Evolutionary conservation across 1,139 yeast species (phyloP).

Genomic region (Yamadazyma triangularis): DNA sequence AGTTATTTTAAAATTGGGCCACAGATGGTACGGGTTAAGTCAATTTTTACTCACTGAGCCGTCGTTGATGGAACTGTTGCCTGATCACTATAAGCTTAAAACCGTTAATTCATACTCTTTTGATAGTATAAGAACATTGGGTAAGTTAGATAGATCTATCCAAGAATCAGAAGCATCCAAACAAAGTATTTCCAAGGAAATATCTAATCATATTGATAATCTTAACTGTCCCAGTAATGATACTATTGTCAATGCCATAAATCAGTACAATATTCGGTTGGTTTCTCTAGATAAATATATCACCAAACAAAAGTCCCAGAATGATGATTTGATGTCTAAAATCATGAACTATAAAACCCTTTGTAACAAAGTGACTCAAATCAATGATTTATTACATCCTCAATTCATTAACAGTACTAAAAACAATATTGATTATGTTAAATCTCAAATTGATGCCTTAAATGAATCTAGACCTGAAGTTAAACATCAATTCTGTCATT

Average conservation of each 20-base stretch:
- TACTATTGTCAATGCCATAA: slow-evolving; percentile 10
- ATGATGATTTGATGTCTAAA: slow-evolving; percentile 23
- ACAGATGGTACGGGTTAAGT: slow-evolving; percentile 18
- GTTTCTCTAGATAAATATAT: slow-evolving; percentile 14
- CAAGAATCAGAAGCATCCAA: slow-evolving; percentile 25
- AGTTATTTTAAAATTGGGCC: slow-evolving; percentile 21
- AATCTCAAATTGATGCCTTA: slow-evolving; percentile 27
- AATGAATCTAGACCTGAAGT: slow-evolving; percentile 24
- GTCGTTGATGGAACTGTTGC: not conserved
- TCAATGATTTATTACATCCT: slow-evolving; percentile 16
- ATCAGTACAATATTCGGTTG: slow-evolving; percentile 9
- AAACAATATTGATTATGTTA: slow-evolving; percentile 24
- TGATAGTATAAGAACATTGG: slow-evolving; percentile 32
- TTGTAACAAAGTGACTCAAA: slow-evolving; percentile 17
- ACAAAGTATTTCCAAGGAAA: slow-evolving; percentile 13
- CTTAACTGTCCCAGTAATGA: slow-evolving; percentile 10
- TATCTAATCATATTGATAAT: slow-evolving; percentile 12
- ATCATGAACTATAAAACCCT: slow-evolving; percentile 23
- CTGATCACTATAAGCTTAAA: not conserved
- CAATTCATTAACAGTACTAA: slow-evolving; percentile 12
- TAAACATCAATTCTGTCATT: slow-evolving; percentile 13
- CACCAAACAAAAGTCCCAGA: slow-evolving; percentile 17
- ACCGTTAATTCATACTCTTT: slow-evolving; percentile 27
- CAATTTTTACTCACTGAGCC: slow-evolving; percentile 7
- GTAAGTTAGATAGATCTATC: slow-evolving; percentile 25